Evolutionary conservation across 805 yeast species (phyloP).

Genomic region (Barnettozyma californica): DNA sequence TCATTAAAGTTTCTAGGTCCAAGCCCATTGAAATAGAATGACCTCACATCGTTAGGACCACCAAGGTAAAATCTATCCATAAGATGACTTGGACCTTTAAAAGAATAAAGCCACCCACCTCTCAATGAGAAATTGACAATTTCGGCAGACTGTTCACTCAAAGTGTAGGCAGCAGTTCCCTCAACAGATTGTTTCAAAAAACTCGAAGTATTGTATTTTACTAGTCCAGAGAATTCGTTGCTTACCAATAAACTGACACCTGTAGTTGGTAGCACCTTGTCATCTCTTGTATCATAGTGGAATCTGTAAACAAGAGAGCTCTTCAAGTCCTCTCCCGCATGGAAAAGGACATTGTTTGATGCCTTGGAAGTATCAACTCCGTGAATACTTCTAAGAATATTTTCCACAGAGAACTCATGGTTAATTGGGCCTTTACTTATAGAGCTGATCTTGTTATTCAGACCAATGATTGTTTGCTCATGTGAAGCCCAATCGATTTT

Average conservation of each 20-base stretch:
- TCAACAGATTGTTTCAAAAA: conserved; percentile 35
- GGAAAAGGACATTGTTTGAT: conserved; percentile 48
- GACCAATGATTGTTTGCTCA: conserved; percentile 46
- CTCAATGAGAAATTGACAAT: conserved; percentile 46
- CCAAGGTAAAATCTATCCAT: conserved; percentile 83
- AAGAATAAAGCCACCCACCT: conserved; percentile 51
- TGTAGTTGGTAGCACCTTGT: conserved; percentile 35
- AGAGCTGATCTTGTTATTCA: conserved; percentile 30
- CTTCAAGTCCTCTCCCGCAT: conserved; percentile 61
- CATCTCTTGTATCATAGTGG: conserved; percentile 37
- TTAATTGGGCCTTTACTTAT: conserved; percentile 22
- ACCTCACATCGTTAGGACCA: conserved; percentile 68
- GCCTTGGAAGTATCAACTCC: conserved; percentile 38
- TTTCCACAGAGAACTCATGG: conserved; percentile 46
- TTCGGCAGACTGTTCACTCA: conserved; percentile 25
- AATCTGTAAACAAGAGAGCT: conserved; percentile 41
- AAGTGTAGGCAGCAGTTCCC: conserved; percentile 26
- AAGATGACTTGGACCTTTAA: conserved; percentile 39
- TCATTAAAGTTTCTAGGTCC: conserved; percentile 56
- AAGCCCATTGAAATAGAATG: conserved; percentile 60
- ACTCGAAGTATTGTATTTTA: conserved; percentile 19
- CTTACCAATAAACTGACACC: conserved; percentile 37
- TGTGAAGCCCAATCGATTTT: conserved; percentile 48
- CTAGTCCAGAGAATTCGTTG: conserved; percentile 40
- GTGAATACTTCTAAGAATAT: conserved; percentile 38